Percentiles rank a stretch among this genome's conserved stretches.
Evolutionary conservation across 306 rosid species (phyloP).

Genomic region (Heteromeles arbutifolia): DNA sequence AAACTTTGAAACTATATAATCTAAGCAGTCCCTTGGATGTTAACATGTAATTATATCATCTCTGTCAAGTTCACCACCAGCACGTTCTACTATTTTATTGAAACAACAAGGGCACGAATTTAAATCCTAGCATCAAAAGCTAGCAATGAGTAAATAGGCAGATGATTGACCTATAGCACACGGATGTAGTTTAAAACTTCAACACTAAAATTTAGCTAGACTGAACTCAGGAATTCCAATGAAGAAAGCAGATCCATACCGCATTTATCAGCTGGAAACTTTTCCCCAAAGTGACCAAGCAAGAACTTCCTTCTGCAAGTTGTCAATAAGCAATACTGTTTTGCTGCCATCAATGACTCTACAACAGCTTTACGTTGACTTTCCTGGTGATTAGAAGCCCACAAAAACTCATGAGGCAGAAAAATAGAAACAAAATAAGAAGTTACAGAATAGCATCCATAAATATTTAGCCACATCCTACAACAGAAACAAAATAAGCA

Average conservation of each 20-base stretch:
- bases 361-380: constrained; percentile 67
- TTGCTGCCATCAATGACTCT: constrained; percentile 74
- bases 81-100: not conserved
- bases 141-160: not conserved
- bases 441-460: constrained; percentile 35
- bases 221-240: constrained; percentile 9
- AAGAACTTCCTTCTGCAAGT: constrained; percentile 81
- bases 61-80: not conserved
- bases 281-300: constrained; percentile 82
- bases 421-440: constrained; percentile 3
- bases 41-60: not conserved
- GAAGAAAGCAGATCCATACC: constrained; percentile 44
- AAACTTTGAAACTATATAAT: not conserved
- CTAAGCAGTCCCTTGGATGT: not conserved
- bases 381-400: constrained; percentile 41
- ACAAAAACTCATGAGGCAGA: constrained; percentile 13
- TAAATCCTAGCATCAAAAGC: not conserved
- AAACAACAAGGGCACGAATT: not conserved
- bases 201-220: not conserved
- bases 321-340: constrained; percentile 60
- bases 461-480: not conserved
- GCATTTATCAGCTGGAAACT: constrained; percentile 50
- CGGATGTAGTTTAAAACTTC: not conserved
- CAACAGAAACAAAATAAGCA: not conserved
- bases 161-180: not conserved